Conservation (phyloP, 106 monocot genomes). For the Dioscorea zingiberensis region DNA sequence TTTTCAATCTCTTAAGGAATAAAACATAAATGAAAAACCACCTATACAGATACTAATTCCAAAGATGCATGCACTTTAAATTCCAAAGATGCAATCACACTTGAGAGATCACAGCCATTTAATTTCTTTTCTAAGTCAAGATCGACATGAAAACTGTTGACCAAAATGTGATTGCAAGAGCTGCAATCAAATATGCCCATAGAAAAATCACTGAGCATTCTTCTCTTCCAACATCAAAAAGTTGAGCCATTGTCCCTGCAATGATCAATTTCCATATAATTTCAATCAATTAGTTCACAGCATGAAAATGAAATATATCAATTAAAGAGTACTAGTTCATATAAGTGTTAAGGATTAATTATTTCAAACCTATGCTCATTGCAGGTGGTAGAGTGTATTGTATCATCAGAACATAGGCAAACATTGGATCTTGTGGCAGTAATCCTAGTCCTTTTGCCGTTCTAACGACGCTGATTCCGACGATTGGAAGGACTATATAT, state of each 20-base stretch:
- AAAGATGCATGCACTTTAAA: no score
- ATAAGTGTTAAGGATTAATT: not conserved
- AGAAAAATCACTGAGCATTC: constrained; percentile 10
- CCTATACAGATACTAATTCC: no score
- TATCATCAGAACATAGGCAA: constrained; percentile 35
- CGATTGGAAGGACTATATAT: constrained; percentile 37
- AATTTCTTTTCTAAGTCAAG: not conserved
- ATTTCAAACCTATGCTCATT: constrained; percentile 23
- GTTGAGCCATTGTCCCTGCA: constrained; percentile 11
- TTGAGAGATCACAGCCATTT: no score
- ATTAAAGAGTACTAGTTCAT: no score
- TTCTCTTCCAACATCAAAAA: constrained; percentile 7
- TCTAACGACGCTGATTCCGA: constrained; percentile 30
- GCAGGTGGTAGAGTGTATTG: constrained; percentile 47
- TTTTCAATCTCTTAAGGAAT: no score
- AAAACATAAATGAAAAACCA: no score
- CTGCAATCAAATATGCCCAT: constrained; percentile 6
- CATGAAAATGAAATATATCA: no score
- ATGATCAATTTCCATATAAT: not conserved
- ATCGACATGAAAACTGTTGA: constrained; percentile 12
- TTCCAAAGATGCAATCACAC: no score
- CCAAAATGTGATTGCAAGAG: constrained; percentile 3
- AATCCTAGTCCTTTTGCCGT: constrained; percentile 26
- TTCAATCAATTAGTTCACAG: not conserved
- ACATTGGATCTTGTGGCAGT: constrained; percentile 41